A percentile compares a stretch with the other conserved stretches of the same genome.
Evolutionary conservation across 2,329 filamentous ascomycete species (phyloP).

Genomic region (Cladosporium sp.): DNA sequence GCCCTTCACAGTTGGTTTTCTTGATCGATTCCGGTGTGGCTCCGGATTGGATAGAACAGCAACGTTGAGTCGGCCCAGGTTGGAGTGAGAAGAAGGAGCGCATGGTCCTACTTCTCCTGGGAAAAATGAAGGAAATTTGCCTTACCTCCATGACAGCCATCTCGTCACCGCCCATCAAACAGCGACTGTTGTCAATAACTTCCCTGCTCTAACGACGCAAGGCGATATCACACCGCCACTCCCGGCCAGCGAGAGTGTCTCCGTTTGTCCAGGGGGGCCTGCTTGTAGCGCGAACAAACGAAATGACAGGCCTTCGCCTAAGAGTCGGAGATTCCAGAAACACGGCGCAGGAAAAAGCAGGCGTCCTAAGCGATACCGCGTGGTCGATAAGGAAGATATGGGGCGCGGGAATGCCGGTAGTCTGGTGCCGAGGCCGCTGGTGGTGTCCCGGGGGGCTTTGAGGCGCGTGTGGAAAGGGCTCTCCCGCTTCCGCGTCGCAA

Average conservation of each 20-base stretch:
- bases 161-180: constrained; percentile 7
- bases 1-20: neutral
- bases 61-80: too few relatives aligned
- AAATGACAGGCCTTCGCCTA: constrained; percentile 6
- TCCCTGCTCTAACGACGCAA: constrained; percentile 10
- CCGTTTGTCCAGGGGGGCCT: constrained; percentile 10
- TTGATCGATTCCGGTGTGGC: too few relatives aligned
- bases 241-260: constrained; percentile 1
- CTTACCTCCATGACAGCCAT: constrained; percentile 17
- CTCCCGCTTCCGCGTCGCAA: constrained; percentile 10
- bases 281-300: constrained; percentile 6
- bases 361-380: constrained; percentile 5
- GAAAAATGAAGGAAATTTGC: neutral
- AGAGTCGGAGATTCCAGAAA: neutral
- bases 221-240: constrained; percentile 11
- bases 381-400: constrained; percentile 9
- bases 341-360: constrained; percentile 9
- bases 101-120: too few relatives aligned
- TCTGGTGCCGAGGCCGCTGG: neutral
- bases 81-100: too few relatives aligned
- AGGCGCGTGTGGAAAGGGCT: constrained; percentile 1
- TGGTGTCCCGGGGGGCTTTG: neutral
- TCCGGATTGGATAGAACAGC: too few relatives aligned
- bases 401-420: constrained; percentile 7
- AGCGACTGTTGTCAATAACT: neutral